Evolutionary conservation across 805 yeast species (phyloP), one percentile per base, ranked within the genome.

Genomic region (Kazachstania psychrophila): DNA sequence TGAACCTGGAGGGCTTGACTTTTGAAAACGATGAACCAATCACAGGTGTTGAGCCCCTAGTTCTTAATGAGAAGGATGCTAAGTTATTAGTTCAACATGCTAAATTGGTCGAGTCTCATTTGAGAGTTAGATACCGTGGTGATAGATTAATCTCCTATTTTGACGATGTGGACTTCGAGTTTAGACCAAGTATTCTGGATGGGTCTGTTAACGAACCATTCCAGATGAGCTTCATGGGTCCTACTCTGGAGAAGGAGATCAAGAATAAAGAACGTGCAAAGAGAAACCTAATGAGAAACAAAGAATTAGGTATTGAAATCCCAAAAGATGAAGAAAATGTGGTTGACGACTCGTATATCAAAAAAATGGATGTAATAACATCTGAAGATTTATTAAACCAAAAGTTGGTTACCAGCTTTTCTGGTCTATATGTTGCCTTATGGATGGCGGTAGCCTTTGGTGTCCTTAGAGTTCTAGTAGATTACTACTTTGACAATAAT

Each of bases 371-470:
- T n/a, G n/a, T n/a, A n/a, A n/a, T n/a, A n/a, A n/a, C n/a, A n/a
- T n/a, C n/a, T n/a, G n/a, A n/a, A n/a, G n/a, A n/a, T n/a, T n/a
- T n/a, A n/a, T n/a, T n/a, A n/a, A n/a, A n/a, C n/a, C n/a, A 23
- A 23, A 30, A 23, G 14, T 18, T 35, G 13, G 38, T 35, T n/a
- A 27, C 33, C 10, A 33, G 47, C 36, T 87, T 83, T 54, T 76
- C 72, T 45, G 97, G 97, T 2, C 72, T 92, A 40, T 89, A 77
- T 56, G 78, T 85, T 6, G 69, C 87, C 34, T 75, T 78, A 44
- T 85, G 95, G 95, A 62, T 83, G 37, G 71, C 72, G 2, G 69
- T 77, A 4, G 77, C 70, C 14, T 66, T 79, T 40, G 56, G 70
- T 28, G 70, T 75, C 36, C 48, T 76, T 19, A 73, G 76, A 38